Evolutionary conservation across 2,329 filamentous ascomycete species (phyloP), one percentile per base, ranked within the genome.

Genomic region (Fusarium chlamydosporum): DNA sequence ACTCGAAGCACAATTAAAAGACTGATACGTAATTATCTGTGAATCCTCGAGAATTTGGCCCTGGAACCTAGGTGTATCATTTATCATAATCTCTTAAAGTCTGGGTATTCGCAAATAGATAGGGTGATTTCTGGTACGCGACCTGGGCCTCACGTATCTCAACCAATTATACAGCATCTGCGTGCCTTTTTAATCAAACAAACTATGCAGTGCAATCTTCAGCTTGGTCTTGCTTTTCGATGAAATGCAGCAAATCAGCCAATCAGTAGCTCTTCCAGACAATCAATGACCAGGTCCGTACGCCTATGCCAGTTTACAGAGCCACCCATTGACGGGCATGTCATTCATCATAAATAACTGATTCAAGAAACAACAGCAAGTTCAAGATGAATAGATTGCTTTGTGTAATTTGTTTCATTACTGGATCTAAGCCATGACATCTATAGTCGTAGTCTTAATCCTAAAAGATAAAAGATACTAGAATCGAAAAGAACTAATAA

Each of bases 401-500:
- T 56, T 58, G 41, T 51, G 15, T 34, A 26, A 43, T 35, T 52
- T 48, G 26, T 57, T 47, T 56, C 37, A 60, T 64, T 70, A 42
- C 12, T 27, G 16, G 35, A 15, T 51, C 23, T 38, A 16, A 16
- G 16, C 34, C 38, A 7, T 29, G 12, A 4, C n/a, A 27, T 29
- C 31, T 20, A 35, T 33, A 53, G 16, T 45, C 35, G 56, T n/a
- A 51, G 34, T 27, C 13, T 48, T 51, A 57, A 45, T 56, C 27
- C 12, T 56, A 34, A 26, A 64, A 35, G 29, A 56, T 54, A 43
- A 16, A 56, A 48, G 42, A 42, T 35, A 47, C 26, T 37, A 45
- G 9, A 51, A 59, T 34, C 29, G 31, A 37, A 61, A 12, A 50
- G 27, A 41, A 46, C 29, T 10, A 48, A 34, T 35, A 15, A 29